These are phyloP conservation scores for Geotrichum macrosporum DNA, from an alignment of 1,139 yeast species.

Conservation along the genomic window DNA sequence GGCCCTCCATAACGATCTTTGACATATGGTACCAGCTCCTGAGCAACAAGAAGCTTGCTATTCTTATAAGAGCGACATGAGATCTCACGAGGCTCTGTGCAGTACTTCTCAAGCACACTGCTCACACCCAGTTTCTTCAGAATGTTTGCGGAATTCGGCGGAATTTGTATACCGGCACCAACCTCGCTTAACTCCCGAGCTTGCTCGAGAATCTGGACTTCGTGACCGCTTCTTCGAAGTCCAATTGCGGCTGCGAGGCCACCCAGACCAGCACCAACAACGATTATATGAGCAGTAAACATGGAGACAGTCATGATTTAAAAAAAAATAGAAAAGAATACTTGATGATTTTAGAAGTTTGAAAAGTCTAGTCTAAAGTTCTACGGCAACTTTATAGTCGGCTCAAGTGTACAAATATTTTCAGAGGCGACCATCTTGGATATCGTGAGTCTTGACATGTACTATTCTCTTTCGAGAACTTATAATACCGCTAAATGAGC, in stretches of 20 bases:
- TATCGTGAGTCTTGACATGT: no score
- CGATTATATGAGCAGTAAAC: conserved; percentile 31
- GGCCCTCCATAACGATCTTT: conserved; percentile 31
- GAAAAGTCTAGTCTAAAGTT: no score
- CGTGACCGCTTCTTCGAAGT: conserved; percentile 38
- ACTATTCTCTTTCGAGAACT: no score
- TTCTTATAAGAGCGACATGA: conserved; percentile 33
- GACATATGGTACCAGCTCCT: conserved; percentile 32
- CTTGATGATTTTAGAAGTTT: no score
- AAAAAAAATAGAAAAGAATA: no score
- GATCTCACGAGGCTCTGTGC: conserved; percentile 34
- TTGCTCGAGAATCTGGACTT: conserved; percentile 38
- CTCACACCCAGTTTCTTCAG: conserved; percentile 34
- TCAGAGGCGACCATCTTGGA: no score
- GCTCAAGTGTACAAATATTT: no score
- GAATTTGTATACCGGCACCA: conserved; percentile 42
- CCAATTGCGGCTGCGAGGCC: conserved; percentile 42
- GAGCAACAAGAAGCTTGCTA: conserved; percentile 33
- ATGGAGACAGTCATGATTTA: neutral
- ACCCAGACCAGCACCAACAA: conserved; percentile 43
- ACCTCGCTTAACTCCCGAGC: conserved; percentile 41
- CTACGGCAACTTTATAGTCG: no score
- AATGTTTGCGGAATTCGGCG: conserved; percentile 37
- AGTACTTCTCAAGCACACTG: conserved; percentile 28
- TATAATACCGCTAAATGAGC: no score